A percentile compares a stretch with the other conserved stretches of the same genome.
phyloP scores from a whole-genome alignment of 257 asterid species.

The Thymus mandschuricus region DNA sequence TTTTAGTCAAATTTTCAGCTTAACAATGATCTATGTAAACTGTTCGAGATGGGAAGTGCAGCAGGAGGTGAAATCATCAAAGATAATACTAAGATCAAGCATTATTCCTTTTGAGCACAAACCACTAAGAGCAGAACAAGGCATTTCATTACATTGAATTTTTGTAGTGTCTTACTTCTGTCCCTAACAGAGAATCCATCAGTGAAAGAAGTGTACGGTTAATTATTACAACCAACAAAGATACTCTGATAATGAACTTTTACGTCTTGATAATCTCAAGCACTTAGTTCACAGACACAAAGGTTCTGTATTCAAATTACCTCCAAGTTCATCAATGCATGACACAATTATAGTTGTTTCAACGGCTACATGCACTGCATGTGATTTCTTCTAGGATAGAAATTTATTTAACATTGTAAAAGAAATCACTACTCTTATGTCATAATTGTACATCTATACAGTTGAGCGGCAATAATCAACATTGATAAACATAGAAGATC shows the following conservation, averaged over 20 bases:
- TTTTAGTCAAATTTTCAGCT: constrained; percentile 8
- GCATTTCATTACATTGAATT: constrained; percentile 6
- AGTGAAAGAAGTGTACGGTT: constrained; percentile 19
- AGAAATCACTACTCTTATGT: constrained; percentile 22
- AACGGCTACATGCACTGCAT: constrained; percentile 15
- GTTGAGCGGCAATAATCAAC: constrained; percentile 13
- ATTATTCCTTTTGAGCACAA: constrained; percentile 8
- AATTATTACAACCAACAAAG: constrained; percentile 3
- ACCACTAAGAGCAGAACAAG: constrained; percentile 13
- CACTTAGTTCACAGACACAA: constrained; percentile 13
- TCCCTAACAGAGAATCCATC: constrained; percentile 1
- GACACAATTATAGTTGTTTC: background rate
- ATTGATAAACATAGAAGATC: constrained; percentile 16
- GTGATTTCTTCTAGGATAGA: background rate
- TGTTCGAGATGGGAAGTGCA: too few relatives aligned
- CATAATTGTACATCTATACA: background rate
- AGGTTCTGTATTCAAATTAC: constrained; percentile 7
- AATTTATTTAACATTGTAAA: background rate
- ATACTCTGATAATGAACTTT: background rate
- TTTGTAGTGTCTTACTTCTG: background rate
- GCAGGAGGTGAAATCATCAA: background rate
- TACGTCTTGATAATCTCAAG: constrained; percentile 10
- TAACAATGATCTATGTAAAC: background rate
- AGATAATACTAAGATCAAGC: background rate
- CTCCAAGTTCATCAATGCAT: constrained; percentile 10